Evolutionary conservation across 1,284 basidiomycete genomes (phyloP), one percentile per base, ranked within the genome.

Genomic region (Coniferiporia sulphurascens): DNA sequence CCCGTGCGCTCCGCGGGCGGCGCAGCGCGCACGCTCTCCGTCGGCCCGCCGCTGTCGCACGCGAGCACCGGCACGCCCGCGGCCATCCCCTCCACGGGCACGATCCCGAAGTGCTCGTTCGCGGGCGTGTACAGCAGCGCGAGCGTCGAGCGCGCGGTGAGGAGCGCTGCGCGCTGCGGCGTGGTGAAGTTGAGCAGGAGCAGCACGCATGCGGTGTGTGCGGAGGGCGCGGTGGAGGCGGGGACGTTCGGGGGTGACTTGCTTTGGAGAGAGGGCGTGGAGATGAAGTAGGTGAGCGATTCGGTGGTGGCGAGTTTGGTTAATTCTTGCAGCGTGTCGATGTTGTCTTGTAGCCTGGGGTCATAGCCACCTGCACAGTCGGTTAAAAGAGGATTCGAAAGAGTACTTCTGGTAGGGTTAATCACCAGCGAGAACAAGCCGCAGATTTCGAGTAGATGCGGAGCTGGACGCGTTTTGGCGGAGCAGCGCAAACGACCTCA

Each of bases 51-150:
- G 54, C 83, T 89, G 71, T 95, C 79, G 65, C 89, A 92, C 0
- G 95, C 95, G 5, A 99, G 73, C 0, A 99, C 91, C 0, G 95
- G 94, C 0, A 98, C 71, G 1, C 93, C 92, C 62, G 90, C 95
- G 1, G 87, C 83, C 94, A 98, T 98, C 0, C 86, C 95, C 72
- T 99, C 97, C 4, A 98, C 83, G 0, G 96, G 96, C 0, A 91
- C 95, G 66, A 99, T 98, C 1, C 96, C 96, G 70, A 99, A 97
- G 72, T 99, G 96, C 70, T 99, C 96, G 71, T 97, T 95, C 1
- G 84, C 78, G 0, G 97, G 96, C 0, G 97, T 99, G 72, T 99
- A 99, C 3, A 98, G 79, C 0, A 99, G 78, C 0, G 83, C 88
- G 9, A 83, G 73, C 0, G 91, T 92, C 1, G 80, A 81, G 0